These are phyloP conservation scores for Clohesyomyces aquaticus DNA, from an alignment of 495 filamentous ascomycete species.

Conservation along the genomic window DNA sequence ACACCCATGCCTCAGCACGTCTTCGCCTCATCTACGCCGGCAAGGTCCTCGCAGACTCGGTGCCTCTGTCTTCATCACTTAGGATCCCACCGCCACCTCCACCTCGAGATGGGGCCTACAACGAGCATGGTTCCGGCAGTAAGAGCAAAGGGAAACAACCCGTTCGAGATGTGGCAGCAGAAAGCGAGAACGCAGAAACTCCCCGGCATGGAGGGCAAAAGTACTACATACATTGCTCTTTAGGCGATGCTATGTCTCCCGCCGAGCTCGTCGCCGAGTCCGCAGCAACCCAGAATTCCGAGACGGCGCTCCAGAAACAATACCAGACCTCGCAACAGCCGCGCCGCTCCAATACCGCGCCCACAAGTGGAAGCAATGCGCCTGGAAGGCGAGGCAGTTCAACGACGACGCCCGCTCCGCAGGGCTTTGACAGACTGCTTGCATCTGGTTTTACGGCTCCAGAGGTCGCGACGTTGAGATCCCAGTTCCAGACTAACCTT, in stretches of 20 bases:
- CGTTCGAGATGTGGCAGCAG: conserved; percentile 47
- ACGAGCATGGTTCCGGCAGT: conserved; percentile 47
- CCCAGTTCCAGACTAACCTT: conserved; percentile 83
- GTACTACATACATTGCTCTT: conserved; percentile 88
- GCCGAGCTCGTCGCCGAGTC: conserved; percentile 73
- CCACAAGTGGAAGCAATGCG: conserved; percentile 15
- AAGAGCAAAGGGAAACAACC: conserved; percentile 66
- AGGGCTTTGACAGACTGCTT: conserved; percentile 88
- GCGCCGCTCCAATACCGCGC: conserved; percentile 7
- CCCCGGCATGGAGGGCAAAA: conserved; percentile 39
- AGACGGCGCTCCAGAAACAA: conserved; percentile 37
- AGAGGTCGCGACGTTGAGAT: conserved; percentile 79
- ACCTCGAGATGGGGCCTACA: conserved; percentile 53
- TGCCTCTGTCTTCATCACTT: conserved; percentile 62
- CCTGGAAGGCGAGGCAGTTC: conserved; percentile 39
- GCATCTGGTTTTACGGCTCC: conserved; percentile 74
- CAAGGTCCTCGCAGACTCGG: conserved; percentile 66
- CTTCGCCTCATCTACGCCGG: conserved; percentile 88
- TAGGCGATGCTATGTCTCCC: conserved; percentile 71
- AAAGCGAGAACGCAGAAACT: conserved; percentile 21
- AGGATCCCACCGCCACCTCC: conserved; percentile 59
- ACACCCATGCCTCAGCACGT: conserved; percentile 62
- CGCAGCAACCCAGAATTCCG: conserved; percentile 49
- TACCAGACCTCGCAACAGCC: conserved; percentile 21
- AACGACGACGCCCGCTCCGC: conserved; percentile 63